A percentile compares a stretch with the other conserved stretches of the same genome.
phyloP scores from a whole-genome alignment of 1,284 basidiomycete genomes.

The Malassezia equina region DNA sequence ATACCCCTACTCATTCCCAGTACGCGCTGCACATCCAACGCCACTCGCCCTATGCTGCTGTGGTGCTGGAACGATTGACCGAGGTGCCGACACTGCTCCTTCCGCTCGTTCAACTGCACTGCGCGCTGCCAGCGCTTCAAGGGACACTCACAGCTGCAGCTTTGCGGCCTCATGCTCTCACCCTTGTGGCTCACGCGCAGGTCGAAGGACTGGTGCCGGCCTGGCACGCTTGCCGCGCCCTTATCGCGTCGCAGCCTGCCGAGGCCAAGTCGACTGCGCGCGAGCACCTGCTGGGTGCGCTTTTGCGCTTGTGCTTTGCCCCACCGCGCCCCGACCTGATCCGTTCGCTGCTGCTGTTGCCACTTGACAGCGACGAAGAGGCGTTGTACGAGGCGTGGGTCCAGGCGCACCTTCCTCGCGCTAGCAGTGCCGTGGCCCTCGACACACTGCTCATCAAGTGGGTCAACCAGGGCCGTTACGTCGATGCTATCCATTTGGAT shows the following conservation, averaged over 20 bases:
- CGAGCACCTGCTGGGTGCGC: background rate
- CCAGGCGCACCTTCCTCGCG: conserved; percentile 9
- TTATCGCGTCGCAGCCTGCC: conserved; percentile 1
- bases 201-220: conserved; percentile 12
- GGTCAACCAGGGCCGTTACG: conserved; percentile 32
- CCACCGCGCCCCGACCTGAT: conserved; percentile 27
- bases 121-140: background rate
- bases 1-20: background rate
- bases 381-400: conserved; percentile 24
- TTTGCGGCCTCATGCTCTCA: background rate
- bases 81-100: background rate
- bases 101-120: conserved; percentile 6
- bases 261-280: background rate
- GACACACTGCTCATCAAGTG: conserved; percentile 34
- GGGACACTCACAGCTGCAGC: background rate
- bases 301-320: conserved; percentile 31
- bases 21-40: background rate
- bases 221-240: conserved; percentile 7
- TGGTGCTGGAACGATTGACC: conserved; percentile 1
- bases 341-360: conserved; percentile 23
- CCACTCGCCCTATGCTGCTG: background rate
- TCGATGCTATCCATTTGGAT: conserved; percentile 37
- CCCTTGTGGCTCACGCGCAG: background rate
- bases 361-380: conserved; percentile 24
- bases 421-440: conserved; percentile 23